Percentiles rank a stretch among this genome's conserved stretches.
phyloP scores from a whole-genome alignment of 495 filamentous ascomycete genomes.

The Neurospora sp. region DNA sequence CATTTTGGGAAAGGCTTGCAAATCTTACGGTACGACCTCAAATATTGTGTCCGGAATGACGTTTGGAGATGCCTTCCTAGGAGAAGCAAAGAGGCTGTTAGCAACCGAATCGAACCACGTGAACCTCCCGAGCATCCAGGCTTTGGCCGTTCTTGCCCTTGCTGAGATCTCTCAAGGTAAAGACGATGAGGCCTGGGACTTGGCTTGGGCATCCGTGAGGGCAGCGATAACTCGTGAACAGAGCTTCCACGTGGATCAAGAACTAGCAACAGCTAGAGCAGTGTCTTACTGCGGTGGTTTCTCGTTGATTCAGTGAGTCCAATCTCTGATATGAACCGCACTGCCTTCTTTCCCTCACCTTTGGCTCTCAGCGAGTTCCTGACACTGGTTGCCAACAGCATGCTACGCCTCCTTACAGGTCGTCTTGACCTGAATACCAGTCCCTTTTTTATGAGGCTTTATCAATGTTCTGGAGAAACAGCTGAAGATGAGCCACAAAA shows the following conservation, averaged over 20 bases:
- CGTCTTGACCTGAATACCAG: constrained; percentile 17
- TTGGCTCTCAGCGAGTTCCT: not conserved
- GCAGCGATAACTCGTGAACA: constrained; percentile 10
- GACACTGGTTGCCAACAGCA: not conserved
- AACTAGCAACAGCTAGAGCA: constrained; percentile 11
- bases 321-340: not conserved
- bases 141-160: constrained; percentile 16
- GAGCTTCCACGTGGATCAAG: not conserved
- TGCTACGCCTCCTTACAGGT: constrained; percentile 15
- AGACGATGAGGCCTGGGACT: constrained; percentile 14
- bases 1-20: constrained; percentile 16
- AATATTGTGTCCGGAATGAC: constrained; percentile 14
- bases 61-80: constrained; percentile 21
- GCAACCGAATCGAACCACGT: constrained; percentile 5
- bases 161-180: constrained; percentile 17
- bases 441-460: constrained; percentile 19
- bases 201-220: constrained; percentile 13
- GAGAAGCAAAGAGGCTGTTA: constrained; percentile 16
- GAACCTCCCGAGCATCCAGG: constrained; percentile 17
- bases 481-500: constrained; percentile 15
- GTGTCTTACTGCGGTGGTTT: constrained; percentile 18
- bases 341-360: not conserved
- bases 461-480: constrained; percentile 4
- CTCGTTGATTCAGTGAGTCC: constrained; percentile 15
- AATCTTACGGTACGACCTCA: constrained; percentile 5